phyloP scores from a whole-genome alignment of 257 asterid genomes.

The Solanum virginianum region DNA sequence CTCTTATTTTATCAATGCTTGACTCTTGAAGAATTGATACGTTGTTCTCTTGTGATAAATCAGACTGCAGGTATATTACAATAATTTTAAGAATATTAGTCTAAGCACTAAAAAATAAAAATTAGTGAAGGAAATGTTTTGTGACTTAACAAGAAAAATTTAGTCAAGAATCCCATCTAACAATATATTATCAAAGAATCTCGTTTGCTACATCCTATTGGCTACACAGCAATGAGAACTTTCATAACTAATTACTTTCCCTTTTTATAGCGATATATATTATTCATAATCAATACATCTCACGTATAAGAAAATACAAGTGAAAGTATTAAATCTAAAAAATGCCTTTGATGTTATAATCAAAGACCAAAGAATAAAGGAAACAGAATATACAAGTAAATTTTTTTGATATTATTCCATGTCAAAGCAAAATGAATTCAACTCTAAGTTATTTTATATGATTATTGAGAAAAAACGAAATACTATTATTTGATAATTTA shows the following conservation, averaged over 20 bases:
- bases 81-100: neutral
- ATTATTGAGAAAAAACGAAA: neutral
- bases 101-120: neutral
- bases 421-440: too few species aligned
- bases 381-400: too few species aligned
- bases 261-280: too few species aligned
- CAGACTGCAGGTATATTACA: conserved; percentile 24
- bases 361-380: too few species aligned
- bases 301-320: too few species aligned
- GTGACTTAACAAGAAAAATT: neutral
- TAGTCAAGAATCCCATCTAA: neutral
- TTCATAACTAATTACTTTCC: neutral
- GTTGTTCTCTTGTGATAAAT: conserved; percentile 24
- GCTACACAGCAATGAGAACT: neutral
- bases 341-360: too few species aligned
- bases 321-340: too few species aligned
- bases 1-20: conserved; percentile 33
- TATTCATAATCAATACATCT: too few species aligned
- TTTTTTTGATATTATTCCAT: too few species aligned
- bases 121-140: neutral
- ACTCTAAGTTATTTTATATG: neutral
- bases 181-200: neutral
- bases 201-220: neutral
- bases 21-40: conserved; percentile 54
- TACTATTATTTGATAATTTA: neutral